These are phyloP conservation scores for Phylloporus sp. DNA, from an alignment of 768 basidiomycete species.

Conservation along the genomic window DNA sequence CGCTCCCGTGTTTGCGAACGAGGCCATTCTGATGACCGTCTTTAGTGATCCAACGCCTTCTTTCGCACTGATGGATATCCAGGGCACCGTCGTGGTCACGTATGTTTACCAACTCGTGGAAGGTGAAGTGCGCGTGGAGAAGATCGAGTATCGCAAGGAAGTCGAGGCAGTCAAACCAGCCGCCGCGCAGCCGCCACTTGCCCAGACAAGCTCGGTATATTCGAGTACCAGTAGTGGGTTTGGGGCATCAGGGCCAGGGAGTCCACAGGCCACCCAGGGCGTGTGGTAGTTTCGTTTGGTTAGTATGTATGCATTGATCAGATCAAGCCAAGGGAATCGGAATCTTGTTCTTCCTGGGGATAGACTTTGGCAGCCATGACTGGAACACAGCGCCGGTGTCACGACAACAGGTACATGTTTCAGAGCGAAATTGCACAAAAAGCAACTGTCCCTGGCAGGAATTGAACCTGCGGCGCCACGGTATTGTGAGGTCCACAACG, in stretches of 20 bases:
- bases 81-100: constrained; percentile 94
- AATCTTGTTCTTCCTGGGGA: not conserved
- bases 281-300: constrained; percentile 22
- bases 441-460: constrained; percentile 33
- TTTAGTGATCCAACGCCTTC: constrained; percentile 82
- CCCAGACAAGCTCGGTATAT: constrained; percentile 31
- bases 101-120: constrained; percentile 96
- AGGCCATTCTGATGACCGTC: not conserved
- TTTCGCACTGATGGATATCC: constrained; percentile 97
- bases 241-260: constrained; percentile 20
- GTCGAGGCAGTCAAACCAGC: constrained; percentile 35
- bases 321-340: not conserved
- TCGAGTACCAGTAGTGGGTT: constrained; percentile 24
- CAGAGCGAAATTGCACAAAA: constrained; percentile 1
- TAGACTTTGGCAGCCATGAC: not conserved
- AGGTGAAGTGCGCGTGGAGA: constrained; percentile 89
- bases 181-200: constrained; percentile 12
- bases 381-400: not conserved
- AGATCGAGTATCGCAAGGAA: constrained; percentile 79
- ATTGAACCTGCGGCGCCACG: constrained; percentile 37
- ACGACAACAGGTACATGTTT: not conserved
- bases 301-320: not conserved
- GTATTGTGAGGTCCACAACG: constrained; percentile 34
- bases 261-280: constrained; percentile 23
- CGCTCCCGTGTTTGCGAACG: not conserved